A percentile compares a stretch with the other conserved stretches of the same genome.
These are phyloP conservation scores for Microdochium paspali DNA, from an alignment of 2,329 filamentous ascomycete genomes.

Conservation along the genomic window DNA sequence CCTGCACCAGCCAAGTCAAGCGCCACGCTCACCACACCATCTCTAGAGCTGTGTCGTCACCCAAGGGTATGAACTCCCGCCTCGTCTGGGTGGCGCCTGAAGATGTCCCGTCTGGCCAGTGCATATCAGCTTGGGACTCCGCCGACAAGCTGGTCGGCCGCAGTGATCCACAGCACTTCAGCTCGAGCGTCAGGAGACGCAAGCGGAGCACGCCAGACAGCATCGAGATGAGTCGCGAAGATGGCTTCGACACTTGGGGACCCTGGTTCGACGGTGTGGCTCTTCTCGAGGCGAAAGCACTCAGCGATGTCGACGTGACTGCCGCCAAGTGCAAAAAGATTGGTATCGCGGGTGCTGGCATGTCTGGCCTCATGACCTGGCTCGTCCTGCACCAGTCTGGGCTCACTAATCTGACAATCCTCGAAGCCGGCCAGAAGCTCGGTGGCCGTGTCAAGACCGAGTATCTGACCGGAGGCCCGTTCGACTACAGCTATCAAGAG, in stretches of 20 bases:
- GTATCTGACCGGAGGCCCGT: conserved; percentile 48
- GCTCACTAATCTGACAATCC: conserved; percentile 50
- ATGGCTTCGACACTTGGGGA: conserved; percentile 35
- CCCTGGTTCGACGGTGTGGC: conserved; percentile 60
- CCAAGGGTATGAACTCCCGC: conserved; percentile 10
- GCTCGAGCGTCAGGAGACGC: conserved; percentile 14
- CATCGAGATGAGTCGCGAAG: conserved; percentile 40
- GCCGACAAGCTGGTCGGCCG: conserved; percentile 21
- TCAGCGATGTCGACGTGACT: conserved; percentile 39
- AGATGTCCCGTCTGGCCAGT: conserved; percentile 21
- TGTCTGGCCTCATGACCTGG: conserved; percentile 54
- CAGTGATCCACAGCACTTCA: conserved; percentile 22
- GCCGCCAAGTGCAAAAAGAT: conserved; percentile 47
- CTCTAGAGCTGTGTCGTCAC: conserved; percentile 7
- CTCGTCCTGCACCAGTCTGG: conserved; percentile 40
- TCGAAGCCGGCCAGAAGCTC: conserved; percentile 50
- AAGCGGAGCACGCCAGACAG: conserved; percentile 14
- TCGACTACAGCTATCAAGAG: conserved; percentile 59
- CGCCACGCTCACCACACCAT: conserved; percentile 18
- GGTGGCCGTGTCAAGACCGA: conserved; percentile 56
- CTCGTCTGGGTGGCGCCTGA: conserved; percentile 24
- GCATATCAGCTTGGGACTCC: conserved; percentile 28
- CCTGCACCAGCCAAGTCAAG: conserved; percentile 11
- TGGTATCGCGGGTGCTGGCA: conserved; percentile 57
- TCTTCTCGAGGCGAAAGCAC: conserved; percentile 44